Evolutionary conservation across 441 rosid genomes (phyloP).

Genomic region (Populus hybrid): DNA sequence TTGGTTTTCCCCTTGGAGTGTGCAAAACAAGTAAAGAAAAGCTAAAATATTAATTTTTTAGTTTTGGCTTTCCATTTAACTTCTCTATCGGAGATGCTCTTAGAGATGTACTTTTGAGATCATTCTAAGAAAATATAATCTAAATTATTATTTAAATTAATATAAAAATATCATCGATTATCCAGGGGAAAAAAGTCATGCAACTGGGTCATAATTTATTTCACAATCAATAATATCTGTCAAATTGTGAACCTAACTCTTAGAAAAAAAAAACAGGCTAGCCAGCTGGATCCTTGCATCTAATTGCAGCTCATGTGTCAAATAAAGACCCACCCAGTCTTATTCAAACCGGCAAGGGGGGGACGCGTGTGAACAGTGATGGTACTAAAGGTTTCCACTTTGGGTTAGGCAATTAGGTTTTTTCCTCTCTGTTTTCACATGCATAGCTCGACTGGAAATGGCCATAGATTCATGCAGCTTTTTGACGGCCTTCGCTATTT

Average conservation of each 20-base stretch:
- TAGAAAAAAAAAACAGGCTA: background rate
- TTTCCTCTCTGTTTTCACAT: constrained; percentile 13
- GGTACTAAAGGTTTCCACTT: constrained; percentile 6
- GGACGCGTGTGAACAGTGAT: constrained; percentile 1
- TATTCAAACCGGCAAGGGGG: background rate
- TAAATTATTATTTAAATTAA: too few species aligned
- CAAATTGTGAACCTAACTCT: background rate
- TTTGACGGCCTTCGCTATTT: background rate
- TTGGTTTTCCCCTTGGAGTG: too few species aligned
- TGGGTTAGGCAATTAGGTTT: constrained; percentile 30
- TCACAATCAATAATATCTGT: too few species aligned
- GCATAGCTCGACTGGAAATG: constrained; percentile 1
- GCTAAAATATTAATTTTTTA: too few species aligned
- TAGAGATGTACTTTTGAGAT: background rate
- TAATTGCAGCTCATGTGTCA: constrained; percentile 12
- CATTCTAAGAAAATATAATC: too few species aligned
- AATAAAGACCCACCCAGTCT: constrained; percentile 7
- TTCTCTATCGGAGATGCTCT: too few species aligned
- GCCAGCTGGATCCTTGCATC: background rate
- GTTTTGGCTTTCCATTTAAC: too few species aligned
- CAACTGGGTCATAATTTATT: background rate
- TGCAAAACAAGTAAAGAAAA: too few species aligned
- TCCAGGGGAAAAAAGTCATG: background rate
- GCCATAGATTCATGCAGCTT: background rate
- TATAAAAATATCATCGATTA: background rate